These are phyloP conservation scores for Neurospora sp. DNA, from an alignment of 2,329 filamentous ascomycete species.

Conservation along the genomic window DNA sequence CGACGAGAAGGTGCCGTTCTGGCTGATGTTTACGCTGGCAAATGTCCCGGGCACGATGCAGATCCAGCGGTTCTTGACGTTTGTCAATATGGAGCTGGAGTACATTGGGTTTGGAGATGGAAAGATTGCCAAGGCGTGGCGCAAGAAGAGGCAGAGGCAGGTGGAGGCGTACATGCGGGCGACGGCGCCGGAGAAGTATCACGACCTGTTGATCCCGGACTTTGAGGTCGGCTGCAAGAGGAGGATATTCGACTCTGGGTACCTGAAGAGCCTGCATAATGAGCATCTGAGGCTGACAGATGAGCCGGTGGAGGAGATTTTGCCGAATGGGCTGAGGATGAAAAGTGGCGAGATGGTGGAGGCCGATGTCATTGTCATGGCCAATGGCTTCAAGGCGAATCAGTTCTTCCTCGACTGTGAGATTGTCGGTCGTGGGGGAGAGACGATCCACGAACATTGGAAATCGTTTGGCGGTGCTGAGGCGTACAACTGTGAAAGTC, in stretches of 20 bases:
- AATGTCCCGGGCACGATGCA: slow-evolving; percentile 34
- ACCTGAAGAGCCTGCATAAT: slow-evolving; percentile 41
- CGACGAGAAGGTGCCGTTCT: slow-evolving; percentile 12
- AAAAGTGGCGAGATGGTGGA: slow-evolving; percentile 29
- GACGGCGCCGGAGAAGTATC: slow-evolving; percentile 47
- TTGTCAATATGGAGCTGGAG: slow-evolving; percentile 24
- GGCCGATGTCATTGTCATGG: slow-evolving; percentile 51
- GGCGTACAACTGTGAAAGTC: slow-evolving; percentile 48
- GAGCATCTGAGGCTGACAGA: slow-evolving; percentile 37
- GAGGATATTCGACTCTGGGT: slow-evolving; percentile 48
- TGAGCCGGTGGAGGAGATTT: slow-evolving; percentile 36
- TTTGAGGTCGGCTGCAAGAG: slow-evolving; percentile 55
- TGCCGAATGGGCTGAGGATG: slow-evolving; percentile 28
- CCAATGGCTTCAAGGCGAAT: slow-evolving; percentile 50
- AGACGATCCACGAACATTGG: slow-evolving; percentile 46
- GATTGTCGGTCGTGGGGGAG: slow-evolving; percentile 39
- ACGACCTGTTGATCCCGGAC: slow-evolving; percentile 50
- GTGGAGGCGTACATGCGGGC: not conserved
- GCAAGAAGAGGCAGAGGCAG: not conserved
- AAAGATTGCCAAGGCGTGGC: not conserved
- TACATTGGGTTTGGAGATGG: slow-evolving; percentile 26
- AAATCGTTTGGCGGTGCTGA: slow-evolving; percentile 46
- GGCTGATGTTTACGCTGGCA: slow-evolving; percentile 27
- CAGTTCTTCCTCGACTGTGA: slow-evolving; percentile 42
- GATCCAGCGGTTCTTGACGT: slow-evolving; percentile 34